These are phyloP conservation scores for Scedosporium boydii DNA, from an alignment of 2,329 filamentous ascomycete species.

Conservation along the genomic window DNA sequence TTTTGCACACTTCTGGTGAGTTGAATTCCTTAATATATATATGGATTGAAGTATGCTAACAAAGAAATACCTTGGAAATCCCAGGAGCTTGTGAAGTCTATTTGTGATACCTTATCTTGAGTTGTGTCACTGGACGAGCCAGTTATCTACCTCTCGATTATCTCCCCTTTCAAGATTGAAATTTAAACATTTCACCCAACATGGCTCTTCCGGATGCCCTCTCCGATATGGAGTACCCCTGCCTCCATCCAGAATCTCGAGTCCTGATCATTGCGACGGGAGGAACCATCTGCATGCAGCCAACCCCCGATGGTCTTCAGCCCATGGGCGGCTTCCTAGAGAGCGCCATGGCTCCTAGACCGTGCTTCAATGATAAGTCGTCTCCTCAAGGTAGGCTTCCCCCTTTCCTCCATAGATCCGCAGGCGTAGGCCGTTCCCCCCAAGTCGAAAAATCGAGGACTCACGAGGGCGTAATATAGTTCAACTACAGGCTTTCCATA, in stretches of 20 bases:
- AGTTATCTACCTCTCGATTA: not conserved
- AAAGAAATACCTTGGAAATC: not conserved
- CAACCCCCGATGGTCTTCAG: conserved; percentile 67
- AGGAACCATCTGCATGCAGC: conserved; percentile 85
- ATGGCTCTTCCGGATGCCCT: conserved; percentile 2
- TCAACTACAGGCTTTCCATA: conserved; percentile 39
- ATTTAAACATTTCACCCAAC: not conserved
- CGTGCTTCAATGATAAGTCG: conserved; percentile 69
- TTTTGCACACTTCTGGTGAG: not conserved
- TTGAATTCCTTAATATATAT: not conserved
- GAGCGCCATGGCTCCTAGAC: conserved; percentile 69
- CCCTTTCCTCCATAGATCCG: conserved; percentile 6
- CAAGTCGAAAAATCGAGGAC: not conserved
- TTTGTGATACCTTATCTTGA: not conserved
- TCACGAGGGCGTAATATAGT: conserved; percentile 20
- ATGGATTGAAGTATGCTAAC: not conserved
- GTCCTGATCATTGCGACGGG: conserved; percentile 89
- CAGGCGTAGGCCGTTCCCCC: too few species aligned
- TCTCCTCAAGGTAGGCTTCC: conserved; percentile 15
- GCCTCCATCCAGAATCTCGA: conserved; percentile 54
- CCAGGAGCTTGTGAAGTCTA: not conserved
- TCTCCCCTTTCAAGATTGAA: not conserved
- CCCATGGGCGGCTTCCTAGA: conserved; percentile 75
- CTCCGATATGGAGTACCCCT: conserved; percentile 2
- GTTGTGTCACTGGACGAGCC: not conserved